Evolutionary conservation across 192 early-diverging fungal genomes (phyloP), one percentile per base, ranked within the genome.

Genomic region (Thamnidium elegans): DNA sequence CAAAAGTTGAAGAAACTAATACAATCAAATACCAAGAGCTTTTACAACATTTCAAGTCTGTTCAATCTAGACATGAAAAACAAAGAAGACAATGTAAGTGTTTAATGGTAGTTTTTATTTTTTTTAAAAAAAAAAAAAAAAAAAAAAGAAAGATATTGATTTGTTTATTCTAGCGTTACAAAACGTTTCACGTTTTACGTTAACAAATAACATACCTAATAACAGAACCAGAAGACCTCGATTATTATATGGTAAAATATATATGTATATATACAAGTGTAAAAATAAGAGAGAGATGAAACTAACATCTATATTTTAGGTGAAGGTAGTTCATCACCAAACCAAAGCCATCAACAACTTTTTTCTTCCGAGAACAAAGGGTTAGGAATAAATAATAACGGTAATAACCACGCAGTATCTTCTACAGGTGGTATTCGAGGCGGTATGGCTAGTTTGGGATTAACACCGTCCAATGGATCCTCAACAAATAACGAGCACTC

Each of bases 61-160:
- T 92, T 17, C 92, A 94, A 58, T 51, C 62, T 2, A 78, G 85
- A 17, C 92, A 94, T 74, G 92, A 94, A 60, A 80, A 85, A 26
- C 74, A 70, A n/a, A 77, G 89, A 7, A 79, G 81, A 43, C 72
- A 81, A 52, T 77, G 63, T 64, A 44, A 55, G 39, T 26, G 26
- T 26, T 26, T 26, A 26, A 3, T 26, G 3, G 26, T 26, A 26
- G 26, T 3, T n/a, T 17, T 43, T 20, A 34, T 15, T 34, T 13
- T 13, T 42, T 44, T 36, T 36, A 36, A 36, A 36, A 36, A n/a
- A n/a, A n/a, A n/a, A n/a, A n/a, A n/a, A n/a, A n/a, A n/a, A 39
- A 39, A 19, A 39, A 52, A 21, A 52, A 5, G 7, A 36, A 19
- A 7, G 5, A 15, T 42, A 4, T 17, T 58, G 34, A 56, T 56